Percentiles rank a stretch among this genome's conserved stretches.
These are phyloP conservation scores for Fragaria nilgerrensis DNA, from an alignment of 306 rosid genomes.

Conservation along the genomic window DNA sequence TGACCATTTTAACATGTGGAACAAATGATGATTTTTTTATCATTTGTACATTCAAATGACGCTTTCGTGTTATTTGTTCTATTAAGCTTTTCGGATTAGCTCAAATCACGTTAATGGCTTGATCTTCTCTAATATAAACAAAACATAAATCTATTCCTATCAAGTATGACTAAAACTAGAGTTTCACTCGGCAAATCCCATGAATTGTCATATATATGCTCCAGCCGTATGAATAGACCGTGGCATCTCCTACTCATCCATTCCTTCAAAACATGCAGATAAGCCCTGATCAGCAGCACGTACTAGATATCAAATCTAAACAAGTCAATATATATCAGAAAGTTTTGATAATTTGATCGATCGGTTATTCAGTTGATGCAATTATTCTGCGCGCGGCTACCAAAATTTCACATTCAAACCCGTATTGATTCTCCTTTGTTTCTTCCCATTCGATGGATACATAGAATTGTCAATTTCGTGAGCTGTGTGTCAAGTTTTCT, in stretches of 20 bases:
- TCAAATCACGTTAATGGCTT: too few relatives aligned
- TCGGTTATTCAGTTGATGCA: neutral
- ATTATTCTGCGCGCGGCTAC: neutral
- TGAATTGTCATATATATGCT: neutral
- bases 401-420: neutral
- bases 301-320: neutral
- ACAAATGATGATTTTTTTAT: too few relatives aligned
- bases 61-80: too few relatives aligned
- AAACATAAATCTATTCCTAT: too few relatives aligned
- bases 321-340: neutral
- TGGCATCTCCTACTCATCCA: neutral
- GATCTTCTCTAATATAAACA: too few relatives aligned
- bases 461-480: neutral
- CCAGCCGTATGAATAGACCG: neutral
- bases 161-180: too few relatives aligned
- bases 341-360: neutral
- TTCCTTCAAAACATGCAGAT: neutral
- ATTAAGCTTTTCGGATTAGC: too few relatives aligned
- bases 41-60: too few relatives aligned
- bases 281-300: neutral
- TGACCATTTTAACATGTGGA: too few relatives aligned
- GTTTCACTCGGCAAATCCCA: neutral
- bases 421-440: neutral
- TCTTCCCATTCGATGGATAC: neutral
- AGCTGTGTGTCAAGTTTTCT: neutral